A percentile compares a stretch with the other conserved stretches of the same genome.
Conservation (phyloP, 208 protist species). For the Trypanosoma rangeli region DNA sequence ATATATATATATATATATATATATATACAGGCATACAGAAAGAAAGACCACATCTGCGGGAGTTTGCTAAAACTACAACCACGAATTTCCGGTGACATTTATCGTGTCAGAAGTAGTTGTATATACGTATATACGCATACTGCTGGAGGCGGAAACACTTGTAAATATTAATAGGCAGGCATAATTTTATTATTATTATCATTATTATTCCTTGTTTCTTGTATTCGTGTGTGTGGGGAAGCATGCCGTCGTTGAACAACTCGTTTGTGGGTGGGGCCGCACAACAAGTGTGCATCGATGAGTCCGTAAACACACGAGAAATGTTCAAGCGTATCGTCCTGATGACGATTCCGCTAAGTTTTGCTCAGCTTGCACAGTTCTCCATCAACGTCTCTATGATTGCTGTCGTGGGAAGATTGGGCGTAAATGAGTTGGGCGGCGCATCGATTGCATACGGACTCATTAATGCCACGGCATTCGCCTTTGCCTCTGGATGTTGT, state of each 20-base stretch:
- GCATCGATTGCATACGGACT: conserved; percentile 67
- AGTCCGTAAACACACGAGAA: not conserved
- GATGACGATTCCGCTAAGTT: conserved; percentile 53
- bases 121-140: too few species aligned
- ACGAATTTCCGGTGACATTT: not conserved
- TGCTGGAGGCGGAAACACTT: too few species aligned
- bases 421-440: conserved; percentile 52
- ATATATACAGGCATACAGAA: conserved; percentile 7
- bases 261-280: conserved; percentile 17
- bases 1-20: not conserved
- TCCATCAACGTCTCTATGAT: conserved; percentile 51
- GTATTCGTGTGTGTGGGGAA: not conserved
- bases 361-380: conserved; percentile 64
- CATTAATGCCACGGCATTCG: conserved; percentile 77
- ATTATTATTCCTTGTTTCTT: too few species aligned
- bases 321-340: conserved; percentile 39
- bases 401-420: conserved; percentile 55
- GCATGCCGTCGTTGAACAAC: conserved; percentile 18
- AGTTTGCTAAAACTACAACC: not conserved
- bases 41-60: not conserved
- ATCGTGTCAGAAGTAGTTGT: too few species aligned
- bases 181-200: too few species aligned
- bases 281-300: conserved; percentile 5
- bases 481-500: conserved; percentile 62
- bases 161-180: too few species aligned